Base-by-base conservation (phyloP, 1,284 basidiomycete species). In the Ceratobasidium sp. region DNA sequence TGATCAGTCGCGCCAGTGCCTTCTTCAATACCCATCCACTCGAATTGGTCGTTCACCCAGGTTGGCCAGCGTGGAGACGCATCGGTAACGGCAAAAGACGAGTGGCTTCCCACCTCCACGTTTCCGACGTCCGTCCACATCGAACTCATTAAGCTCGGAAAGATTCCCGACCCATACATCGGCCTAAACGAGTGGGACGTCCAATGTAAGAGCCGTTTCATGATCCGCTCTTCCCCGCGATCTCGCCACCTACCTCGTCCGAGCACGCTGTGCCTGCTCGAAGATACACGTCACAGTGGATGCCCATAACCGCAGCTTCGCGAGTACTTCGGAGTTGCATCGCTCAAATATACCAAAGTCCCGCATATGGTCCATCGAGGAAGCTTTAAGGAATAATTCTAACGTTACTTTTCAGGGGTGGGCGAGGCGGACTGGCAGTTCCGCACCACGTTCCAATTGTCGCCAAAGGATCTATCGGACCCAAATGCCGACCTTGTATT, bases 381-480 rank as follows among this genome's bases (percentile, higher is more conserved):
- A 16, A 48, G 19, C 46, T 9, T 16, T 31, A 56, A 31, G 22
- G 27, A 56, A 4, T 13, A 39, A 19, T 16, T 66, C 75, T 78
- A 71, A 78, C 64, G 41, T 53, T 37, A 73, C 66, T 77, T 75
- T 74, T 41, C 76, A 95, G 94, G 94, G 95, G 85, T 96, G 61
- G 93, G 93, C 29, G 94, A 96, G 82, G 85, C 86, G 11, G 88
- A 90, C 53, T 97, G 95, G 95, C 83, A 85, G n/a, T 97, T 96
- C 85, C 89, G 87, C 79, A 90, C 89, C 9, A 83, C 81, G 0
- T 91, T 96, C 79, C 77, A 81, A 9, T 83, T 89, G n/a, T 83
- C 84, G 0, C 82, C 86, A 13, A 81, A 81, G 29, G 86, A 90
- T 65, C 80, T 89, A 14, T 77, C 79, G 2, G 80, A 83, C 5